phyloP scores from a whole-genome alignment of 257 asterid species.

The Haberlea rhodopensis region DNA sequence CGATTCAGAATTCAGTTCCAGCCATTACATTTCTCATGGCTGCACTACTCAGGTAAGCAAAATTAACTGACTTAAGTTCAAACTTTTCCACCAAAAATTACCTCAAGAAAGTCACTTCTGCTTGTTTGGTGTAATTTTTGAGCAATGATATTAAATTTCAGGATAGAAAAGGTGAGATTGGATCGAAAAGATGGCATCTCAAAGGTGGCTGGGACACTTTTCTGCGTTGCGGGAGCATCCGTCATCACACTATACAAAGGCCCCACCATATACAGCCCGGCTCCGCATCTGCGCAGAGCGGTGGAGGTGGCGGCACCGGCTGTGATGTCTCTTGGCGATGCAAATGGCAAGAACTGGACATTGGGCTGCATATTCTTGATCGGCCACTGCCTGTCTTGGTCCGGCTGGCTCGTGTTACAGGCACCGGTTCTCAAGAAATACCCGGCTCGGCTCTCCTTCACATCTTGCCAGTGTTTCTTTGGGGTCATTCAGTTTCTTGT shows the following conservation, averaged over 20 bases:
- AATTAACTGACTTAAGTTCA: neutral
- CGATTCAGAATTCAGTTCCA: constrained; percentile 94
- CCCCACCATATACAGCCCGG: constrained; percentile 86
- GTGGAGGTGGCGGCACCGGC: constrained; percentile 25
- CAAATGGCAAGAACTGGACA: constrained; percentile 79
- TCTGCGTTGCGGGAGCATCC: constrained; percentile 95
- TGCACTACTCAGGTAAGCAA: constrained; percentile 60
- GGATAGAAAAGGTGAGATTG: constrained; percentile 80
- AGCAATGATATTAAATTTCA: constrained; percentile 27
- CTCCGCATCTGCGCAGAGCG: constrained; percentile 37
- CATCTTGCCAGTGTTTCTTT: constrained; percentile 86
- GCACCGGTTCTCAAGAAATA: constrained; percentile 77
- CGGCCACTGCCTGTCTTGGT: constrained; percentile 95
- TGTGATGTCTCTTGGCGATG: constrained; percentile 51
- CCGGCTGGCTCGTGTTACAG: constrained; percentile 92
- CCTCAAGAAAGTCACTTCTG: neutral
- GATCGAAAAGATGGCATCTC: constrained; percentile 85
- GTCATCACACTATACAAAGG: constrained; percentile 93
- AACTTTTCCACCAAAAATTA: neutral
- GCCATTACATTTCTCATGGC: constrained; percentile 98
- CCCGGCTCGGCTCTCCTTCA: constrained; percentile 90
- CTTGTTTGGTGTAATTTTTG: no score
- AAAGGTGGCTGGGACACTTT: constrained; percentile 65
- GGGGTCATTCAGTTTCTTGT: constrained; percentile 83
- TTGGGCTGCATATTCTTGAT: constrained; percentile 85